Percentiles rank a stretch among this genome's conserved stretches.
Evolutionary conservation across 345 rosid species (phyloP).

Genomic region (thale cress (Arabidopsis thaliana)): TAIR10.1 NC_003076.8:19094001-19094500

Average conservation of each 20-base stretch:
- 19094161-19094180: background rate
- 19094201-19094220: conserved; percentile 73
- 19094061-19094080: conserved; percentile 76
- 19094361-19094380: conserved; percentile 92
- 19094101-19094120: conserved; percentile 92
- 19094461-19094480: conserved; percentile 18
- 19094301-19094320: conserved; percentile 98
- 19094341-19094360: conserved; percentile 97
- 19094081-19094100: conserved; percentile 65
- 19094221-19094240: conserved; percentile 98
- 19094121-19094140: conserved; percentile 58
- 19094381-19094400: conserved; percentile 91
- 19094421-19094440: conserved; percentile 20
- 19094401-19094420: conserved; percentile 81
- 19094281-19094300: conserved; percentile 91
- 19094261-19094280: conserved; percentile 95
- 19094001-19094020: conserved; percentile 99
- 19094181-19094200: background rate
- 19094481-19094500: background rate
- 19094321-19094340: conserved; percentile 98
- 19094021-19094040: conserved; percentile 98
- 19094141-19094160: conserved; percentile 5
- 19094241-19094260: conserved; percentile 98
- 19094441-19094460: conserved; percentile 12
- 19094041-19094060: conserved; percentile 96